Base-by-base conservation (phyloP, 1,139 yeast species). In the Ogataea hybrid region DNA sequence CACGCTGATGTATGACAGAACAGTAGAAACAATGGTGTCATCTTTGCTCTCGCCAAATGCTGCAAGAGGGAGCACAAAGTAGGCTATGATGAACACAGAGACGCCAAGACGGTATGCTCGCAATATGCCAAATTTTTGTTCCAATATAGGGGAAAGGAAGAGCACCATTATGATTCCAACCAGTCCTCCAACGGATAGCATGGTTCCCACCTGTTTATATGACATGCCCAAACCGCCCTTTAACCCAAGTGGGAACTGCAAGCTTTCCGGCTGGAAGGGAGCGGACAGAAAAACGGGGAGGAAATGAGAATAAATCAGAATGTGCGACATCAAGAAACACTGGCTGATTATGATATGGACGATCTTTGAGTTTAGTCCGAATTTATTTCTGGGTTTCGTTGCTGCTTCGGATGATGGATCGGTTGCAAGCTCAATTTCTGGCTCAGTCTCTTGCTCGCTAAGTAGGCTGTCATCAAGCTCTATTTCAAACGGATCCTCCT, bases 211-310 rank as follows among this genome's bases (percentile, higher is more conserved):
- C 10, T 11, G 18, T 5, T 14, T 25, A n/a, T 32, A 40, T 11
- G 25, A 28, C 6, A 42, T 17, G 9, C 46, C 46, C 25, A 42
- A 18, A 11, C 46, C 46, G 28, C 46, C 46, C 18, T 23, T 30
- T 4, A 42, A 9, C 3, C 34, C 32, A 10, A 42, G 17, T 23
- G 46, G 46, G 28, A 42, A 42, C 6, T 15, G 20, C 20, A 42
- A 17, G 11, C 29, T 14, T 10, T 36, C 43, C 7, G 12, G n/a
- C 10, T 31, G 16, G 3, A 34, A 9, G 21, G 29, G 33, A 23
- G 36, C 30, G 3, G 38, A 21, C 12, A 42, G 22, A 17, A 39
- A 42, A 2, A 36, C 30, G 1, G 43, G 20, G 8, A 39, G 21
- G 30, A 39, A 42, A 8, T 41, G 43, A 4, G 42, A 20, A 21